These are phyloP conservation scores for Trypanosoma rangeli DNA, from an alignment of 208 protist genomes.

Conservation along the genomic window DNA sequence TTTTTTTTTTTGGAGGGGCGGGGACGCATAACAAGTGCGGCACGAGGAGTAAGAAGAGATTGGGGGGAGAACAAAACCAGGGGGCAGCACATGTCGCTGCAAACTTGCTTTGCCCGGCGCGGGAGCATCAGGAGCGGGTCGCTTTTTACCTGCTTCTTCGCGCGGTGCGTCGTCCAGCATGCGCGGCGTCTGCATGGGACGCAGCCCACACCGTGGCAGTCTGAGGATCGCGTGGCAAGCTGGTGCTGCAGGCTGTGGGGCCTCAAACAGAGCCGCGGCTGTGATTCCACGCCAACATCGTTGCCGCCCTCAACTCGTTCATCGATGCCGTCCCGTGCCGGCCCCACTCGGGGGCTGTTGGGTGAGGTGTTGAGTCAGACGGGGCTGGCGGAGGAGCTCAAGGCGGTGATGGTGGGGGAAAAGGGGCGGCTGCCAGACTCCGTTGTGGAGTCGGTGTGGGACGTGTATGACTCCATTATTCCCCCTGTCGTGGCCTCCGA, in stretches of 20 bases:
- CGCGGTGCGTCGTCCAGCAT: background rate
- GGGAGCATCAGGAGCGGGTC: background rate
- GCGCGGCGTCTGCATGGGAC: conserved; percentile 8
- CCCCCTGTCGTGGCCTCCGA: conserved; percentile 35
- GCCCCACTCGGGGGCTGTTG: background rate
- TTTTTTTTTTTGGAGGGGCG: background rate
- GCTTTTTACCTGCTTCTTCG: background rate
- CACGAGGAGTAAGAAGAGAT: too few relatives aligned
- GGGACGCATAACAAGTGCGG: background rate
- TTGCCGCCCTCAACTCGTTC: background rate
- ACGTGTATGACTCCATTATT: conserved; percentile 66
- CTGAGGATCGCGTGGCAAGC: conserved; percentile 57
- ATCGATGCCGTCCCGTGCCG: background rate
- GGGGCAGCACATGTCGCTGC: background rate
- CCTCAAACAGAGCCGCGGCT: conserved; percentile 25
- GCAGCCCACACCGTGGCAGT: conserved; percentile 12
- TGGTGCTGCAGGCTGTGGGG: conserved; percentile 78
- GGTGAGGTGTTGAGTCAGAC: conserved; percentile 15
- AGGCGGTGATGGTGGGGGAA: conserved; percentile 41
- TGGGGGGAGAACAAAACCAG: conserved; percentile 21
- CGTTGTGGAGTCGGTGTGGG: conserved; percentile 70
- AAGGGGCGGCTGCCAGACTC: conserved; percentile 44
- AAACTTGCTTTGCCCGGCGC: background rate
- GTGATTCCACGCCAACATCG: background rate
- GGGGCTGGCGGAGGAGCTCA: conserved; percentile 30